Percentiles rank a stretch among this genome's conserved stretches.
These are phyloP conservation scores for Erodium texanum DNA, from an alignment of 441 rosid species.

Conservation along the genomic window DNA sequence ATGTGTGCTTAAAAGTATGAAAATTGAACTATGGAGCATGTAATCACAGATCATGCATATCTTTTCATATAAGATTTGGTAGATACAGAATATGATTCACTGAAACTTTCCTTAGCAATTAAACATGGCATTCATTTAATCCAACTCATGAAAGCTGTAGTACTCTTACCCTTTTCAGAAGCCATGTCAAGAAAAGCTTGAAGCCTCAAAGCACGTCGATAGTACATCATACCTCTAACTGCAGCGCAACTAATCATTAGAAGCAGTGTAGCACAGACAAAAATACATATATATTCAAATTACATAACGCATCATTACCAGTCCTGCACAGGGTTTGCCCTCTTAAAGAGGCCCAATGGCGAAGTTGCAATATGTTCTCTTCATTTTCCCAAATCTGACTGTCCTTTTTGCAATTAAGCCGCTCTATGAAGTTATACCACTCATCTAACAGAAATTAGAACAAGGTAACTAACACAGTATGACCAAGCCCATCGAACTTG, in stretches of 20 bases:
- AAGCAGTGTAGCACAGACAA: neutral
- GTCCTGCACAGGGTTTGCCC: conserved; percentile 96
- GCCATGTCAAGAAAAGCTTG: conserved; percentile 99
- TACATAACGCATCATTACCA: conserved; percentile 38
- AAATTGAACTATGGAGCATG: neutral
- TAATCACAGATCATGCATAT: neutral
- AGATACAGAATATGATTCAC: neutral
- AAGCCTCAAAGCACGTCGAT: conserved; percentile 88
- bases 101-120: neutral
- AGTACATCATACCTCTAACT: conserved; percentile 99
- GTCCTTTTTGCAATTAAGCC: conserved; percentile 66
- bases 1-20: neutral
- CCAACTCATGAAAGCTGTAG: neutral
- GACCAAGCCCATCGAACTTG: neutral
- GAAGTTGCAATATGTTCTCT: conserved; percentile 86
- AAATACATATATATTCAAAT: conserved; percentile 14
- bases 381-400: conserved; percentile 70
- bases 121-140: neutral
- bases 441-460: conserved; percentile 48
- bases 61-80: neutral
- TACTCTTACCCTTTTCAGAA: conserved; percentile 51
- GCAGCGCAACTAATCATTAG: conserved; percentile 28
- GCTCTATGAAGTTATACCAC: conserved; percentile 94
- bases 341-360: conserved; percentile 96
- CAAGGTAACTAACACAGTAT: conserved; percentile 5